phyloP scores from a whole-genome alignment of 345 rosid species.

The Pugionium dolabratum region DNA sequence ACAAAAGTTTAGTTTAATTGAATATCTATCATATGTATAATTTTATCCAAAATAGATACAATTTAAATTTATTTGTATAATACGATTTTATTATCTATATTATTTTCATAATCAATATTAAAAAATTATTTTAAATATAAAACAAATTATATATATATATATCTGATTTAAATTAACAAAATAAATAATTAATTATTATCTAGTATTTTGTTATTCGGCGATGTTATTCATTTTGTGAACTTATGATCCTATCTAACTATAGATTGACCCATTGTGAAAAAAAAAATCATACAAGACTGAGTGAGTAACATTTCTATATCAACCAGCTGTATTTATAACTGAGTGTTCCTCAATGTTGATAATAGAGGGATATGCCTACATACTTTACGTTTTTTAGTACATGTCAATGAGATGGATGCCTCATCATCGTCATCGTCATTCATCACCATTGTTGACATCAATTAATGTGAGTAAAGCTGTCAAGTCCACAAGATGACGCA shows the following conservation, averaged over 20 bases:
- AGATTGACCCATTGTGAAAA: constrained; percentile 1
- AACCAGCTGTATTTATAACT: constrained; percentile 2
- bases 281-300: not conserved
- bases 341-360: constrained; percentile 8
- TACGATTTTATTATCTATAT: too few relatives aligned
- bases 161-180: too few relatives aligned
- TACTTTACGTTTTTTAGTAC: constrained; percentile 13
- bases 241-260: not conserved
- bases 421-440: constrained; percentile 17
- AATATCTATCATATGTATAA: too few relatives aligned
- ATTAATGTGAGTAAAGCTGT: constrained; percentile 44
- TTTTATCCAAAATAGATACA: too few relatives aligned
- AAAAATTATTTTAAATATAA: too few relatives aligned
- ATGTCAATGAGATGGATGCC: constrained; percentile 22
- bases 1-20: too few relatives aligned
- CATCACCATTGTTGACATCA: constrained; percentile 32
- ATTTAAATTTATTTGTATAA: too few relatives aligned
- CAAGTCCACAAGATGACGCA: constrained; percentile 94
- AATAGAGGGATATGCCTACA: not conserved
- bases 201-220: too few relatives aligned
- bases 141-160: too few relatives aligned
- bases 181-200: too few relatives aligned
- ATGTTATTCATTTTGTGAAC: too few relatives aligned
- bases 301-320: not conserved
- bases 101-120: too few relatives aligned